Base-by-base conservation (phyloP, 2,329 filamentous ascomycete genomes). In the Orbilia ellipsospora region DNA sequence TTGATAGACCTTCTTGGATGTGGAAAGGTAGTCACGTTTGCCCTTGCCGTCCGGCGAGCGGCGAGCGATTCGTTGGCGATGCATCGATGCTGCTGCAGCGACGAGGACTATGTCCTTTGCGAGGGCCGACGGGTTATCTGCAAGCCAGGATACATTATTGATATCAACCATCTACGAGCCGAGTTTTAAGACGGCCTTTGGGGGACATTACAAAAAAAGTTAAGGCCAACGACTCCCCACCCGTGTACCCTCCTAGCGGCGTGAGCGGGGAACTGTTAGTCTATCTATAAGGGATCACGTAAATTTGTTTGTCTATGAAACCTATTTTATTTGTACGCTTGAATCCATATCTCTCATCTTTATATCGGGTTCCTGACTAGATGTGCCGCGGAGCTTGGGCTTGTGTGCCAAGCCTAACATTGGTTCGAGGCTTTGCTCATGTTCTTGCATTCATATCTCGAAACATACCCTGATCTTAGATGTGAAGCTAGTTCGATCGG, bases 261-360 rank as follows among this genome's bases (percentile, higher is more conserved):
- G 2, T 10, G 59, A 60, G 67, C 67, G 60, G 67, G 60, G 67
- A 56, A 59, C 18, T 51, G 44, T 28, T 42, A 59, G 51, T 64
- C 54, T 72, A 72, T 72, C 67, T 72, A 59, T 65, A 36, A 26
- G 8, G 16, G 42, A 72, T 72, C 67, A 72, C 67, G 67, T 72
- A 72, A 72, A 65, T 10, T 65, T 44, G 26, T 60, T 64, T 64
- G 51, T 63, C 50, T 42, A 52, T 52, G 31, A 65, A 65, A 65
- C 55, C 20, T 45, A 18, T 18, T 40, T 51, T 51, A 56, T 16
- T 20, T 45, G 16, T 18, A 42, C 42, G 44, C 63, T 59, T 23
- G n/a, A 12, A 48, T 48, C 31, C 55, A 16, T 45, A 55, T 64
- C 55, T 70, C 57, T 51, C 10, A 40, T 36, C 23, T 23, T 45